Evolutionary conservation across 345 rosid genomes (phyloP), one percentile per base, ranked within the genome.

Genomic region (Populus alba): DNA sequence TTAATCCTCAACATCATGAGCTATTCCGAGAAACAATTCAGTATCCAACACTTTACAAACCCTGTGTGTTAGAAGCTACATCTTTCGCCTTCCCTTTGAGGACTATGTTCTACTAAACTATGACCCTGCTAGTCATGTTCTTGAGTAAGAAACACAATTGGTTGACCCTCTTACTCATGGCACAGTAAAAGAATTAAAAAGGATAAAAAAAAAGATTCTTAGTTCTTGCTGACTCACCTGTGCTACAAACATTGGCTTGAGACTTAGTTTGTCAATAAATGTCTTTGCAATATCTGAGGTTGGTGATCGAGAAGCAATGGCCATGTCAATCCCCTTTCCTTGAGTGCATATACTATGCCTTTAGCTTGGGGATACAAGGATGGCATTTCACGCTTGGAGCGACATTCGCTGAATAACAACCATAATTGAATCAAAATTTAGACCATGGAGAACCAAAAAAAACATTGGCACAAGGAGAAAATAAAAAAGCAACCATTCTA

Each of bases 301-400:
- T 2, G 97, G 96, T 55, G 98, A 92, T 71, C 95, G 82, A 0
- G 97, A 94, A 76, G 98, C 97, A 85, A 92, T 70, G 55, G 98
- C 97, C 62, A 90, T 75, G 81, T 91, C 91, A 55, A 92, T 79
- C 20, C 94, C 94, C 71, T 88, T 37, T 94, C 96, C 78, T 90
- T 88, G 61, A 94, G 82, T 37, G 91, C 96, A 79, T 53, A 75
- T 74, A 94, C 1, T 68, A 92, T 82, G 66, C 97, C 97, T 62
- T 86, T 86, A 65, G 92, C 94, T 68, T 92, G 88, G n/a, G 94
- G 94, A 83, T 92, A 94, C 89, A 94, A 10, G 47, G 85, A 85
- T 20, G 98, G 98, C 90, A 81, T 88, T 77, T 91, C 94, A n/a
- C 83, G 88, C 80, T 88, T 89, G 23, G 91, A 87, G 15, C 84